These are phyloP conservation scores for Cyclostephanos invisitatus DNA, from an alignment of 108 stramenopile species.

Conservation along the genomic window DNA sequence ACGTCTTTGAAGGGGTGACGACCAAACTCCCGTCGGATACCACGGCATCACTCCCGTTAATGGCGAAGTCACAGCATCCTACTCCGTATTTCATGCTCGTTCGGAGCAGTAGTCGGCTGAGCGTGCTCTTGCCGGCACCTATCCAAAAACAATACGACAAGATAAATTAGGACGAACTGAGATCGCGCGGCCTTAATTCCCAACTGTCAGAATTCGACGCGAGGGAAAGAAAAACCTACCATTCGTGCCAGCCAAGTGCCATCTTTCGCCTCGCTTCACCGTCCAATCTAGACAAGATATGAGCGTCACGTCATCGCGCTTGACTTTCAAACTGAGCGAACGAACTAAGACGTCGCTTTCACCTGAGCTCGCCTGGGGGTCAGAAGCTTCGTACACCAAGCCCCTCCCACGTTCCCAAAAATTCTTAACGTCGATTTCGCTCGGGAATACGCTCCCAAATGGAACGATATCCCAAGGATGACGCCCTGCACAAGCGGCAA, in stretches of 20 bases:
- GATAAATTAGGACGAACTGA: too few relatives aligned
- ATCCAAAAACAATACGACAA: background rate
- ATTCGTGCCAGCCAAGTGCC: constrained; percentile 77
- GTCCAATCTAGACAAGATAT: constrained; percentile 65
- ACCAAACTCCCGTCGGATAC: constrained; percentile 21
- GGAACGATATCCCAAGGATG: constrained; percentile 13
- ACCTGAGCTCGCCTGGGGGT: constrained; percentile 1
- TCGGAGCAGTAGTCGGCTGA: constrained; percentile 62
- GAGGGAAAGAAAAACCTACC: constrained; percentile 35
- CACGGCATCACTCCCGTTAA: constrained; percentile 12
- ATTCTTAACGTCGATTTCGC: constrained; percentile 13
- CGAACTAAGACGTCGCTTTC: constrained; percentile 15
- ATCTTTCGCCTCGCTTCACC: constrained; percentile 60
- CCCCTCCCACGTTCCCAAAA: constrained; percentile 32
- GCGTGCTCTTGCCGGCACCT: constrained; percentile 63
- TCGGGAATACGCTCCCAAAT: constrained; percentile 5
- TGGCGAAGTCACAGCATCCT: background rate
- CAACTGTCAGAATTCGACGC: background rate
- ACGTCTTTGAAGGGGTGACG: constrained; percentile 22
- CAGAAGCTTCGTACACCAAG: background rate
- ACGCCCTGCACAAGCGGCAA: background rate
- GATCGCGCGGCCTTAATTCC: constrained; percentile 49
- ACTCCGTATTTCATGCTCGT: constrained; percentile 19
- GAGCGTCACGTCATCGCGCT: constrained; percentile 43
- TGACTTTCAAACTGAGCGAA: constrained; percentile 19